Evolutionary conservation across 2,329 filamentous ascomycete species (phyloP).

Genomic region (Alternaria brassicae): DNA sequence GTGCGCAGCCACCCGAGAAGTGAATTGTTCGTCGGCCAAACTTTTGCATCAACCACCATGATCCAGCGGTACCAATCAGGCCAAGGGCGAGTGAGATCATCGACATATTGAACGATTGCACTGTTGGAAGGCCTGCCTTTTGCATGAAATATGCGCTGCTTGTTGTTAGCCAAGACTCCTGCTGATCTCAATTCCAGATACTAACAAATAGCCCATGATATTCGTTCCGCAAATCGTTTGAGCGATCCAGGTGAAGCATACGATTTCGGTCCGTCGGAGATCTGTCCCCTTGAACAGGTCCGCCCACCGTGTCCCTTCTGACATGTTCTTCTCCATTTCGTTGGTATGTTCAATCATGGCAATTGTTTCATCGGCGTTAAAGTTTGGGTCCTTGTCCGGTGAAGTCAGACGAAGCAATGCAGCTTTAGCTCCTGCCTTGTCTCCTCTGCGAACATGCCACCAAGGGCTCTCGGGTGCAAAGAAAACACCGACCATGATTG

Average conservation of each 20-base stretch:
- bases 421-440: constrained; percentile 68
- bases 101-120: constrained; percentile 54
- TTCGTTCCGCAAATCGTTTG: constrained; percentile 55
- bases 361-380: constrained; percentile 62
- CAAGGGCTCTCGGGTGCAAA: constrained; percentile 74
- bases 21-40: constrained; percentile 78
- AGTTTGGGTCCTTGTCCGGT: constrained; percentile 64
- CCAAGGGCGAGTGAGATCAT: constrained; percentile 67
- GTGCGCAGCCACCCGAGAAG: constrained; percentile 67
- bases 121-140: constrained; percentile 52
- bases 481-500: constrained; percentile 68
- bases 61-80: constrained; percentile 78
- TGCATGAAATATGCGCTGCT: constrained; percentile 55
- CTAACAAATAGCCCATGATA: constrained; percentile 54
- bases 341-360: constrained; percentile 92
- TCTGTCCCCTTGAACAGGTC: constrained; percentile 84
- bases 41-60: constrained; percentile 82
- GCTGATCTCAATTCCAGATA: background rate
- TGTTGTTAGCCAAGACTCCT: constrained; percentile 8
- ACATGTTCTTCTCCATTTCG: constrained; percentile 75
- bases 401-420: constrained; percentile 71
- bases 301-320: constrained; percentile 70
- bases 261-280: constrained; percentile 76
- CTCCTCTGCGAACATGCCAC: constrained; percentile 73
- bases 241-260: constrained; percentile 58